Evolutionary conservation across 1,284 basidiomycete species (phyloP).

Genomic region (Trichosporon ovoides): DNA sequence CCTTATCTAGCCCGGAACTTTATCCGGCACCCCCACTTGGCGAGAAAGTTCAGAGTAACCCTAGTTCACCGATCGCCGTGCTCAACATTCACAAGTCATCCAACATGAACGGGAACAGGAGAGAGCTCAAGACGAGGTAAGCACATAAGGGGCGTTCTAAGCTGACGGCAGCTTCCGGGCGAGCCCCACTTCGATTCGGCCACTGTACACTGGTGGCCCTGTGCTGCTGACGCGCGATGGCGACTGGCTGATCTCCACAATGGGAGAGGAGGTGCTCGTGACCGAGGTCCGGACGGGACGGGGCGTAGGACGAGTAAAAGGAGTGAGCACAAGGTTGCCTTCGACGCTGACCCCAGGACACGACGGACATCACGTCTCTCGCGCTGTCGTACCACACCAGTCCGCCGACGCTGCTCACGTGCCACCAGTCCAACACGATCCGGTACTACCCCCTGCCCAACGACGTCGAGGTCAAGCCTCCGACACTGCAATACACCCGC

Average conservation of each 20-base stretch:
- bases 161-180: conserved; percentile 40
- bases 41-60: conserved; percentile 15
- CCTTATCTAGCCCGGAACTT: background rate
- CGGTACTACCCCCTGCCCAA: conserved; percentile 51
- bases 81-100: background rate
- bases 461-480: conserved; percentile 27
- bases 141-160: background rate
- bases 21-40: conserved; percentile 6
- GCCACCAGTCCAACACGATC: conserved; percentile 52
- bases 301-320: conserved; percentile 71
- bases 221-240: conserved; percentile 77
- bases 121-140: conserved; percentile 42
- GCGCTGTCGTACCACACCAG: conserved; percentile 44
- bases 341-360: conserved; percentile 51
- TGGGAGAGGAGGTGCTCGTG: conserved; percentile 76
- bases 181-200: conserved; percentile 50
- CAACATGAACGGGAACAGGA: conserved; percentile 36
- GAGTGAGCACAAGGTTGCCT: conserved; percentile 56
- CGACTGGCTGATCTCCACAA: conserved; percentile 71
- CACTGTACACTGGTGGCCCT: conserved; percentile 82
- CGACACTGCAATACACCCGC: conserved; percentile 56
- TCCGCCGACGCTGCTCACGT: conserved; percentile 51
- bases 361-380: conserved; percentile 54
- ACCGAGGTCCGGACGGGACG: conserved; percentile 71
- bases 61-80: background rate